Evolutionary conservation across 352 stramenopile genomes (phyloP), one percentile per base, ranked within the genome.

Genomic region (Phytophthora pini): DNA sequence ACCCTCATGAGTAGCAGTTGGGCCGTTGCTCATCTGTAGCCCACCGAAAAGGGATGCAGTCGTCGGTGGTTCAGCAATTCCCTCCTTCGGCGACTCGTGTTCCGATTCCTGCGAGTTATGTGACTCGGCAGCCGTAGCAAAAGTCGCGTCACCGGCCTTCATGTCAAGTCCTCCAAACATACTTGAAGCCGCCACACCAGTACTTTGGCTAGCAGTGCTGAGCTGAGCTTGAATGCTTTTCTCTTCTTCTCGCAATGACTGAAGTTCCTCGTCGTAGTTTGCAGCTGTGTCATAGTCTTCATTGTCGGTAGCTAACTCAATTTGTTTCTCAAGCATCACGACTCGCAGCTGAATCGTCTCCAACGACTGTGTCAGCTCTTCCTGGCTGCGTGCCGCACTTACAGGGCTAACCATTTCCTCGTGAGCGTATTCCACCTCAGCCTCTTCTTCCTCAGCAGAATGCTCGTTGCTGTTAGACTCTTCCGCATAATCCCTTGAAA

Each of bases 281-380:
- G 79, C 80, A 0, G 82, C 86, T 10, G 73, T 74, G 17, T 91
- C 82, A 45, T 89, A 91, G 36, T 92, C 80, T 31, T 94, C 80
- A 26, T 87, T 87, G 24, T 88, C 78, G 13, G 82, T 91, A 11
- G 80, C 83, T 10, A 83, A 46, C 27, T 91, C 84, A 22, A 93
- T 90, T 34, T 92, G 76, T 38, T 82, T 74, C 20, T 88, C 78
- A 10, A 90, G 64, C 71, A 82, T 82, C 50, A 77, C 72, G n/a
- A 82, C 73, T 49, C 74, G 79, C 26, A 80, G 48, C 13, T 82
- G 70, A 40, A 89, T 40, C 39, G 72, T 61, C 40, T 81, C 72
- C 55, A 87, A 56, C 12, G 84, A 76, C 26, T 78, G 65, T 9
- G 32, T 54, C 63, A 88, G 40, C n/a, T 87, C 62, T 20, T 74